These are phyloP conservation scores for Mycena maculata DNA, from an alignment of 768 basidiomycete genomes.

Conservation along the genomic window DNA sequence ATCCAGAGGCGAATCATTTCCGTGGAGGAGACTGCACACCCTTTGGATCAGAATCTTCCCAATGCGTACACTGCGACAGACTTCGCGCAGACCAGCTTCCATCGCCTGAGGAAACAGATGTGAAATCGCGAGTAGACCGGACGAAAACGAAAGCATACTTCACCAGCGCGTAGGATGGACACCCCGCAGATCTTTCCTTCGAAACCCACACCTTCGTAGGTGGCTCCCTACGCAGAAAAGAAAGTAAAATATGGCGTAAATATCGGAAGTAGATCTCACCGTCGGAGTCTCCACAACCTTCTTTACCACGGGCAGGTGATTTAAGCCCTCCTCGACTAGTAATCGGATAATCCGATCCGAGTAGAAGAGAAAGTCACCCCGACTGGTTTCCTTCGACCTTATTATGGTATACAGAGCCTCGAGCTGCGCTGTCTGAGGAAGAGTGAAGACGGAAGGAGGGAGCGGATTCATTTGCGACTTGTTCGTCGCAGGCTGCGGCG, in stretches of 20 bases:
- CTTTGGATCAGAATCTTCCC: constrained; percentile 98
- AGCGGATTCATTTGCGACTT: constrained; percentile 57
- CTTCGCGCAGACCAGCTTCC: constrained; percentile 96
- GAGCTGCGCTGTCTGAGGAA: constrained; percentile 92
- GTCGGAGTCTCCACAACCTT: constrained; percentile 87
- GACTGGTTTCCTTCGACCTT: constrained; percentile 84
- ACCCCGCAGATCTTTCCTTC: constrained; percentile 98
- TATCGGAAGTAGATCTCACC: constrained; percentile 57
- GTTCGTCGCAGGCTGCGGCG: constrained; percentile 52
- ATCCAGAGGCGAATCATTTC: constrained; percentile 2
- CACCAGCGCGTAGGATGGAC: constrained; percentile 93
- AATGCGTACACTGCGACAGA: constrained; percentile 93
- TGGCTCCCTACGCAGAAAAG: constrained; percentile 64
- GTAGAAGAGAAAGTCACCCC: constrained; percentile 97
- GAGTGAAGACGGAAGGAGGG: constrained; percentile 87
- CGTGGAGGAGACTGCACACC: constrained; percentile 54
- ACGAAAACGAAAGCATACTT: constrained; percentile 59
- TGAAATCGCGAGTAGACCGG: constrained; percentile 13
- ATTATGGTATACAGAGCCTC: constrained; percentile 97
- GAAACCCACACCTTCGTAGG: constrained; percentile 93
- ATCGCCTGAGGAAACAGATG: constrained; percentile 72
- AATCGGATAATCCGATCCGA: constrained; percentile 91
- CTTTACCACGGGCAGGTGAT: constrained; percentile 81
- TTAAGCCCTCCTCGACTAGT: constrained; percentile 87
- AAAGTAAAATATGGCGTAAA: too few species aligned